A percentile compares a stretch with the other conserved stretches of the same genome.
Evolutionary conservation across 345 rosid species (phyloP).

Genomic region (Adansonia digitata): DNA sequence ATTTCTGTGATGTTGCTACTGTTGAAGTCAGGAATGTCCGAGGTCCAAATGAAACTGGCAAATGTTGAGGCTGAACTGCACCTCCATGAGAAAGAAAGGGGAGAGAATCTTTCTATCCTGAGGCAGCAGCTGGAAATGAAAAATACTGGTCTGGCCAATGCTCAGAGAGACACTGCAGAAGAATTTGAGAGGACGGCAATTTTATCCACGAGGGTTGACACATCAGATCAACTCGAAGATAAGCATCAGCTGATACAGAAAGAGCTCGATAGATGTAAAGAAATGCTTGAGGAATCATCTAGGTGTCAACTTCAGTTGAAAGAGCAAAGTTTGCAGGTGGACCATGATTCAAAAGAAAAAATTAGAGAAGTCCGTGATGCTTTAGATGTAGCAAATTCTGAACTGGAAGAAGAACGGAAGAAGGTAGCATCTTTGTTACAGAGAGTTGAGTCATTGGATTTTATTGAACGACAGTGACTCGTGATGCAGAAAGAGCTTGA

Average conservation of each 20-base stretch:
- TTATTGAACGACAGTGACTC: slow-evolving; percentile 34
- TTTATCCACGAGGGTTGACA: slow-evolving; percentile 24
- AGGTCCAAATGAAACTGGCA: slow-evolving; percentile 43
- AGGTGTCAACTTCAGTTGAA: slow-evolving; percentile 15
- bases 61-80: slow-evolving; percentile 31
- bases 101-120: slow-evolving; percentile 36
- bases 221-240: slow-evolving; percentile 19
- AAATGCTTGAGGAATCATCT: slow-evolving; percentile 25
- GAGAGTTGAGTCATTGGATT: slow-evolving; percentile 36
- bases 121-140: slow-evolving; percentile 58
- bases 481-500: slow-evolving; percentile 40
- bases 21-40: slow-evolving; percentile 49
- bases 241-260: slow-evolving; percentile 14
- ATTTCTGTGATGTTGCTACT: slow-evolving; percentile 50
- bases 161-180: slow-evolving; percentile 34
- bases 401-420: slow-evolving; percentile 20
- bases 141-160: slow-evolving; percentile 40
- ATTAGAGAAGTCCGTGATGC: slow-evolving; percentile 17
- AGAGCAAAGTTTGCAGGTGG: slow-evolving; percentile 16
- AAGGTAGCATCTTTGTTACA: slow-evolving; percentile 32
- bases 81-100: slow-evolving; percentile 34
- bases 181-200: slow-evolving; percentile 30
- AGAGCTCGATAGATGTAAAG: slow-evolving; percentile 20
- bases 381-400: slow-evolving; percentile 13
- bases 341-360: slow-evolving; percentile 13